Conservation (phyloP, 345 rosid genomes). For the Kernera saxatilis region DNA sequence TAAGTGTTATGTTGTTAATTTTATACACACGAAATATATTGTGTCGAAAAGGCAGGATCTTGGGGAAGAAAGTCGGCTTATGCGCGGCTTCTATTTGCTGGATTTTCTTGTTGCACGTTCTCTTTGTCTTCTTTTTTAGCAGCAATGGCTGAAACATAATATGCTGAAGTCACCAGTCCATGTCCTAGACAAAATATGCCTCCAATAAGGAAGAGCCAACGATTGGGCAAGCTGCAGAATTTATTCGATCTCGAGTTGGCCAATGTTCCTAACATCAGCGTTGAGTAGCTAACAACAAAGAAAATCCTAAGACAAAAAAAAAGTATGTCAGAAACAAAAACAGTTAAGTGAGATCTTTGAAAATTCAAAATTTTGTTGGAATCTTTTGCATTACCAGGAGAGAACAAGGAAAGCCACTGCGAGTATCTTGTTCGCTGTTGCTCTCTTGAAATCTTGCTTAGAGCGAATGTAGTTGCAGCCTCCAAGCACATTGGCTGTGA, state of each 20-base stretch:
- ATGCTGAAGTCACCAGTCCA: conserved; percentile 59
- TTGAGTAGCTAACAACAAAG: conserved; percentile 49
- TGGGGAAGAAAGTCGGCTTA: not conserved
- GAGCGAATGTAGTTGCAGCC: conserved; percentile 68
- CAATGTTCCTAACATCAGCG: conserved; percentile 56
- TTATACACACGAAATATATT: not conserved
- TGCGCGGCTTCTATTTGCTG: not conserved
- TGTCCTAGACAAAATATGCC: conserved; percentile 70
- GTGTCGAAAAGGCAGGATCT: not conserved
- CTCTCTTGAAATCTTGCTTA: conserved; percentile 37
- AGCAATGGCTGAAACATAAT: conserved; percentile 72
- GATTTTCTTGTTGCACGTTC: not conserved
- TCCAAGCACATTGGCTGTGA: conserved; percentile 51
- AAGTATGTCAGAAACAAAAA: not conserved
- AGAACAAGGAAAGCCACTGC: conserved; percentile 68
- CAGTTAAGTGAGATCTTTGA: not conserved
- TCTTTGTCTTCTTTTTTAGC: conserved; percentile 39
- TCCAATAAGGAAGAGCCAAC: conserved; percentile 51
- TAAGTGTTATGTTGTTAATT: not conserved
- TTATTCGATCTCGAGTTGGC: conserved; percentile 54
- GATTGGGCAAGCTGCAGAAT: conserved; percentile 48
- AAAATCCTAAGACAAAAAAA: conserved; percentile 46
- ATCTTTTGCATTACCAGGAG: conserved; percentile 51
- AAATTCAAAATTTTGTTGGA: conserved; percentile 28
- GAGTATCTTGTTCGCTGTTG: conserved; percentile 63